phyloP scores from a whole-genome alignment of 2,329 filamentous ascomycete genomes.

The Fusarium austroafricanum region DNA sequence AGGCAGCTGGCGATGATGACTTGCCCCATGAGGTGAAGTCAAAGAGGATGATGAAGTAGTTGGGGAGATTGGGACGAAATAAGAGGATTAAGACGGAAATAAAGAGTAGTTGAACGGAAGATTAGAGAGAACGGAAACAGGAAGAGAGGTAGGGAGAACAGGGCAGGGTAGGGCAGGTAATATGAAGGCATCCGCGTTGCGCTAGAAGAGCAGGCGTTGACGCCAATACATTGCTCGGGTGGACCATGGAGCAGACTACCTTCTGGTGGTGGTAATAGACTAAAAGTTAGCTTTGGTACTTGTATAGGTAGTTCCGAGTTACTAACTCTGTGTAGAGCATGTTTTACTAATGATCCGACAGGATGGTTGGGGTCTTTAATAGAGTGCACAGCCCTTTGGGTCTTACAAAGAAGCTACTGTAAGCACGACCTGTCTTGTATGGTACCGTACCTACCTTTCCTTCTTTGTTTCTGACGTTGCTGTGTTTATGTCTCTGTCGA shows the following conservation, averaged over 20 bases:
- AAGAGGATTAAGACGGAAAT: background rate
- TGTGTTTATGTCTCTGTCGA: slow-evolving; percentile 14
- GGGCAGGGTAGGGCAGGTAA: slow-evolving; percentile 26
- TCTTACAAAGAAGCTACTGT: background rate
- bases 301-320: slow-evolving; percentile 18
- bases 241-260: slow-evolving; percentile 40
- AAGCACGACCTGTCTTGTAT: background rate
- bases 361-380: slow-evolving; percentile 21
- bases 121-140: slow-evolving; percentile 12
- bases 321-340: background rate
- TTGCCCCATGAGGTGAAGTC: slow-evolving; percentile 37
- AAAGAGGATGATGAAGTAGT: background rate
- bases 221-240: slow-evolving; percentile 44
- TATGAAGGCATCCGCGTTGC: slow-evolving; percentile 49
- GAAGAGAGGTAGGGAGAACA: slow-evolving; percentile 37
- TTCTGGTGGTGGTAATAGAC: slow-evolving; percentile 13
- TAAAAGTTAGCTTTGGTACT: slow-evolving; percentile 19
- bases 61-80: background rate
- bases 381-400: background rate
- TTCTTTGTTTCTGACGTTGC: slow-evolving; percentile 22
- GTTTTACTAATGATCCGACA: slow-evolving; percentile 17
- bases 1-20: slow-evolving; percentile 23
- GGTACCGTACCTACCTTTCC: background rate
- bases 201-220: slow-evolving; percentile 46
- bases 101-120: slow-evolving; percentile 6